Base-by-base conservation (phyloP, 2,329 filamentous ascomycete genomes). In the Talaromyces islandicus region DNA sequence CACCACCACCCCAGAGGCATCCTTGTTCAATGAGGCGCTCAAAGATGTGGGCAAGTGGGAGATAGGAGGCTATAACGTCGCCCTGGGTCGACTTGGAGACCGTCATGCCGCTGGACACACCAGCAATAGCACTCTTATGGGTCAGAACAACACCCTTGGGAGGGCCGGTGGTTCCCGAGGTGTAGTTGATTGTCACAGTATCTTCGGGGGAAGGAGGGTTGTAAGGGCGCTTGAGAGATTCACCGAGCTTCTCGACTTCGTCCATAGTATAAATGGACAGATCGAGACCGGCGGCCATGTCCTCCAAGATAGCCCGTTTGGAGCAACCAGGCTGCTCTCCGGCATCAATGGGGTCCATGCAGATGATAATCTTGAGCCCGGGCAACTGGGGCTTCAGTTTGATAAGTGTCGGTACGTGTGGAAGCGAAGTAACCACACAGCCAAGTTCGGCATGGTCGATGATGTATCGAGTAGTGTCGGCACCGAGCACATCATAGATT, bases 1-100 rank as follows among this genome's bases (percentile, higher is more conserved):
- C 79, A 35, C 85, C 85, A 58, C 91, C 92, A 57, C 85, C 82
- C 68, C 88, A 85, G 17, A 97, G 80, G 14, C 85, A 84, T 3
- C 81, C 80, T 72, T 95, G 89, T 72, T 99, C 94, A 46, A 87
- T 81, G 66, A 97, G 81, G 59, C 94, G 88, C 65, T 92, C 90
- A 74, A 91, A 97, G 68, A 99, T 97, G 73, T 99, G 94, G 10
- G 94, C 94, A 43, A 97, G 79, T 0, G 94, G 94, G 56, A 99
- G 83, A 76, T 97, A 99, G 0, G 93, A 97, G 60, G 91, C 84
- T 66, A 88, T 81, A 3, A 87, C 78, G 66, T 94, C 89, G 12
- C 80, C 78, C 12, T 78, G 78, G 60, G 80, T 77, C 70, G 17
- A 85, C 80, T 41, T 55, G 12, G 52, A 59, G 27, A 56, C 50